Base-by-base conservation (phyloP, 371 early-diverging fungal species). In the Batkoa obscura region DNA sequence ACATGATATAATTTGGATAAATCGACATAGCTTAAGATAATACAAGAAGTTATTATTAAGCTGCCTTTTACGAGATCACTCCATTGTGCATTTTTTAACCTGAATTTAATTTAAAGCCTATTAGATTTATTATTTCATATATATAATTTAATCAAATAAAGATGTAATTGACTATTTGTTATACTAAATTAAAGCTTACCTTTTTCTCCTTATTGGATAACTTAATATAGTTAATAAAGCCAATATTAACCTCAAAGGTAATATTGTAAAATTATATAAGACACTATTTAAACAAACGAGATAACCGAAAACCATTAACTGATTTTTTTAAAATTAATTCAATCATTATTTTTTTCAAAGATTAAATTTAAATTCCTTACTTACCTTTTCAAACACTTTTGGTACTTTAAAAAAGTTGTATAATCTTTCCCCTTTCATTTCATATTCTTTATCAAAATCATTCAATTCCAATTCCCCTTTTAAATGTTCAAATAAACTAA, bases 201-300 rank as follows among this genome's bases (percentile, higher is more conserved):
- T 68, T 35, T 66, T 61, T 32, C 59, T 57, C 41, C 47, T 57
- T 5, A 67, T 55, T 35, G 68, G 54, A 10, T 65, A 65, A 12
- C 56, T 60, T 10, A 73, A 55, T 32, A 84, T 59, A 5, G 70
- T 61, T 5, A 67, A 65, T 0, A 80, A 57, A 0, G 92, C 90
- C 6, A 88, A 66, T 10, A 79, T 39, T 52, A 92, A 80, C 31
- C 93, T 76, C n/a, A 88, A 66, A 0, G 98, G 98, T 2, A 97
- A 68, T 45, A 93, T 45, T 13, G 45, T 45, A 45, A 45, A 92
- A 2, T 86, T 81, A 62, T 88, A 84, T 12, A 97, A 64, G 59
- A 98, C 90, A 0, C 94, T 83, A 67, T 95, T 96, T 43, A 94
- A 65, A 55, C 94, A 94, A 2, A 96, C 83, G 39, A 87, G 72